Base-by-base conservation (phyloP, 805 yeast genomes). In the Suhomyces prunicola region DNA sequence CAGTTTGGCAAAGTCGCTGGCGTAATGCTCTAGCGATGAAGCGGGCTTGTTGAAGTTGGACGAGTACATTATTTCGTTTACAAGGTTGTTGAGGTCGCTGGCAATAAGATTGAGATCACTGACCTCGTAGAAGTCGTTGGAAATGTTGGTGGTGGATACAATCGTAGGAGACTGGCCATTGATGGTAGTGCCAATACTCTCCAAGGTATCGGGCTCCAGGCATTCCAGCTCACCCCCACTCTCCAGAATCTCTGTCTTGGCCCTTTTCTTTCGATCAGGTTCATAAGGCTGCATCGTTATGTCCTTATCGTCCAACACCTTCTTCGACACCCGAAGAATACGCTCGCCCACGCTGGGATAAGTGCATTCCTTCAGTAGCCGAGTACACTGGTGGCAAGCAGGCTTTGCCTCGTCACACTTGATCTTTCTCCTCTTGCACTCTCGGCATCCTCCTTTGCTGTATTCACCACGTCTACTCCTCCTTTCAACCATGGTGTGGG, bases 361-460 rank as follows among this genome's bases (percentile, higher is more conserved):
- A 12, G 61, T 60, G 51, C 77, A 72, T 2, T 44, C 54, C 49
- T 71, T 71, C 23, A 61, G 62, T 22, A 67, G 61, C 29, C 71
- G 57, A 1, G 63, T 54, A 54, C 75, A 70, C 41, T 65, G 71
- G 59, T 67, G 60, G 49, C 76, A 71, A 47, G 47, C 55, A 40
- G 64, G 70, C 52, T 59, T 68, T 26, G 44, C 61, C 56, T 71
- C 76, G 45, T 70, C 71, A 44, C 76, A 71, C 53, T 74, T 74
- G 41, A 74, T 73, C 51, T 74, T 74, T 50, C 76, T 63, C 26
- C 76, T 62, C 54, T 73, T 74, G 54, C 79, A 74, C 52, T 72
- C 76, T 19, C 65, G 53, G 56, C 79, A 74, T 2, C 79, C 79
- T 22, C 62, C 64, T 50, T 70, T 70, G 59, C 69, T 65, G 55